Base-by-base conservation (phyloP, 495 filamentous ascomycete species). In the Jackrogersella minutella region DNA sequence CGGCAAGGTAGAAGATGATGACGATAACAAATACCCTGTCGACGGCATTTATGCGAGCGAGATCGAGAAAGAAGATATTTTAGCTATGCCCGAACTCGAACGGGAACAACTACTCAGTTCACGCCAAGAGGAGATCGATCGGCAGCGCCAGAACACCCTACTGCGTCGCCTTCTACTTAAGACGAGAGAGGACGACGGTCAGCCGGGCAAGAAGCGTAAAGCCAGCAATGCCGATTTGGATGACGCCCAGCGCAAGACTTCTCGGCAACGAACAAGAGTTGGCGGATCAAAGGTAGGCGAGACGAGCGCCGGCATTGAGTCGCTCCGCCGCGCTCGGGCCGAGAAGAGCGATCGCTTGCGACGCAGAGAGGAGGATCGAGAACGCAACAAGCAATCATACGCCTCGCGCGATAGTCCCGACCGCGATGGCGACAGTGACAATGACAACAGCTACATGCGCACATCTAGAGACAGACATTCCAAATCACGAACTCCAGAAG, bases 41-140 rank as follows among this genome's bases (percentile, higher is more conserved):
- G 96, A 98, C 40, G 93, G 93, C 49, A 88, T 93, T 26, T 98
- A 93, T 79, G 84, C 86, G 61, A 90, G 89, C 51, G 82, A 86
- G 13, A 83, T 87, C 31, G 95, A 99, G 72, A 96, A 91, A 74
- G 83, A 83, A 16, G 83, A 89, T 24, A 94, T 99, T 54, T 88
- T 93, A 83, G 87, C 85, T 26, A 89, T 97, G 86, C 88, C 93
- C 2, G 93, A 97, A 73, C 87, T 97, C 22, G 86, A 93, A 70
- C 91, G 95, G 43, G 95, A 99, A 76, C 85, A 91, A 72, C 84
- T 97, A 49, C 85, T 99, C 6, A 93, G 93, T 19, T 91, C 94
- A 61, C 92, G 96, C 64, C 88, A 89, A n/a, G 85, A 91, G 55
- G 85, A 92, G 73, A 85, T 90, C 39, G 90, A 94, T 62, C 89